Base-by-base conservation (phyloP, 2,329 filamentous ascomycete genomes). In the Phialophora expanda region DNA sequence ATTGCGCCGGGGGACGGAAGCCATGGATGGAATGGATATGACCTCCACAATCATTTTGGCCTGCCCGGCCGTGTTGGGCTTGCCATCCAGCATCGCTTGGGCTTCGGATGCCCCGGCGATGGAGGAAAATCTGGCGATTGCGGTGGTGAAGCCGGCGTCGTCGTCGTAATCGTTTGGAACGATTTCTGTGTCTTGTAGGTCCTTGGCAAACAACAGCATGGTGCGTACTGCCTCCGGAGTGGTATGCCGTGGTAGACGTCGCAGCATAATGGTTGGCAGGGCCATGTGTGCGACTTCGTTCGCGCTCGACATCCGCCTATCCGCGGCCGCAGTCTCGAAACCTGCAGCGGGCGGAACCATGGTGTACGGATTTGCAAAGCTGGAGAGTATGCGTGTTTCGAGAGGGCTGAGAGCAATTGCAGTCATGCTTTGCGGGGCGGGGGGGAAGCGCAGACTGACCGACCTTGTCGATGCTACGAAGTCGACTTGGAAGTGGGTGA, bases 181-280 rank as follows among this genome's bases (percentile, higher is more conserved):
- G 67, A 89, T 83, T 61, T 87, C 84, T 62, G 83, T 83, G 68
- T 87, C 84, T 56, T 87, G 77, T 56, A 89, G 80, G 68, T 89
- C 86, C 71, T 87, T 86, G 22, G 87, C 85, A 71, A 89, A 89
- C n/a, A 88, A 79, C 5, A 89, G 79, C 80, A 89, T 87, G 74
- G 84, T 87, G 69, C 84, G 82, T 63, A 89, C 80, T 20, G 84
- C 80, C 68, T 88, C 86, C 58, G 80, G 77, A 72, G 82, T 85
- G 51, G 83, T 88, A 74, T 83, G 87, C 66, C 80, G 82, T 3
- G 87, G 85, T 14, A 89, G 79, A 71, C 83, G 86, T 73, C 86
- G 85, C 78, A 89, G 81, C 62, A 86, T 75, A 66, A 89, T 80
- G 54, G 79, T 77, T 54, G 78, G 68, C 28, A 68, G 60, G 20